Conservation (phyloP, 164 flowering plant species). For the Liquidambar formosana region DNA sequence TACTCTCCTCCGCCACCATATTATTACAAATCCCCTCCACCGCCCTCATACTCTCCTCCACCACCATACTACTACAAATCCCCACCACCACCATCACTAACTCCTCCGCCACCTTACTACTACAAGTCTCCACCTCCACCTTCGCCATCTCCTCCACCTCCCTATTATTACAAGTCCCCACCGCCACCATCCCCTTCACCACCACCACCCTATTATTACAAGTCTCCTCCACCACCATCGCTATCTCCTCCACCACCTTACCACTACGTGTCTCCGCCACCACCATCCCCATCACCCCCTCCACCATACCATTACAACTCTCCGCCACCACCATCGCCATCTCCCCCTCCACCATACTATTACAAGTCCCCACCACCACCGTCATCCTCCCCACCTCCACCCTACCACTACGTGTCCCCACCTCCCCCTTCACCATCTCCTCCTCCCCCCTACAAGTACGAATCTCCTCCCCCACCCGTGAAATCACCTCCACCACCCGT, state of each 20-base stretch:
- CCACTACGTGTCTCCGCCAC: conserved; percentile 30
- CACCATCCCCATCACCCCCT: conserved; percentile 9
- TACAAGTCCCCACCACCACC: conserved; percentile 11
- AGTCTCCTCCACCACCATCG: conserved; percentile 32
- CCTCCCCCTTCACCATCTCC: conserved; percentile 9
- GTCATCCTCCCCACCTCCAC: conserved; percentile 6
- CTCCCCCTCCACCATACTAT: conserved; percentile 5
- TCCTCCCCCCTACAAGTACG: conserved; percentile 18
- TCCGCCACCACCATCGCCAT: conserved; percentile 1
- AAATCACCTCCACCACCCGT: not conserved
- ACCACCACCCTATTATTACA: conserved; percentile 25
- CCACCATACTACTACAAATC: conserved; percentile 47
- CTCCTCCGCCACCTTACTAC: conserved; percentile 42
- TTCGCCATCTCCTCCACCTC: conserved; percentile 20
- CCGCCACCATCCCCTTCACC: conserved; percentile 26
- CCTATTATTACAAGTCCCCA: conserved; percentile 36
- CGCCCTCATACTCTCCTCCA: conserved; percentile 25
- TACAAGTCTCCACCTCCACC: conserved; percentile 49
- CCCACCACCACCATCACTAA: conserved; percentile 29
- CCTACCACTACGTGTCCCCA: not conserved
- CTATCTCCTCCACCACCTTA: not conserved
- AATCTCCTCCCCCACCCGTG: conserved; percentile 15
- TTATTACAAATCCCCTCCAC: conserved; percentile 41
- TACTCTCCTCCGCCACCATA: conserved; percentile 34
- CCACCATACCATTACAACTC: conserved; percentile 31